Evolutionary conservation across 768 basidiomycete genomes (phyloP), one percentile per base, ranked within the genome.

Genomic region (Macrolepiota dolichaula): DNA sequence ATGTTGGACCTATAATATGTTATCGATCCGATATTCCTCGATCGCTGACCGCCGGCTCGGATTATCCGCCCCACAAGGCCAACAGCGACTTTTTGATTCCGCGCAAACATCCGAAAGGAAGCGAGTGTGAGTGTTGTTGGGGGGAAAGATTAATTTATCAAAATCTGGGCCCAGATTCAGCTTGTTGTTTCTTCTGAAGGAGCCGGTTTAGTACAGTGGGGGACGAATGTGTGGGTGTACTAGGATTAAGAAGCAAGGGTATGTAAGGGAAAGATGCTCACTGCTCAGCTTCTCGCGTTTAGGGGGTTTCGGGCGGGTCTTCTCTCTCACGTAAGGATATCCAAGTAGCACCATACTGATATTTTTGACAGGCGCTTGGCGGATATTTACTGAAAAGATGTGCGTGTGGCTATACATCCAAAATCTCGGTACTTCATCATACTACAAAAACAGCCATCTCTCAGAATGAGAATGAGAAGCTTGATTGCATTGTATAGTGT

Each of bases 1-100:
- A n/a, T n/a, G n/a, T 32, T 3, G 29, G 3, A 7, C 29, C 29
- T 7, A 32, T 3, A 32, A 7, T 46, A n/a, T 36, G 57, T 50
- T 57, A 57, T 57, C 57, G 49, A 50, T 50, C 57, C 57, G 37
- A 50, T 22, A 37, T 38, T 19, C 44, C 29, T 57, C 36, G 35
- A 57, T 57, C 32, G 46, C 47, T 37, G 19, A 9, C 57, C 49
- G 49, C 57, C 47, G 46, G 47, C 35, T 49, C 57, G 46, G 35
- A 36, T 50, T 50, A 51, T 38, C 57, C 57, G 57, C 24, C 47
- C 47, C 22, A 54, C 35, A 24, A 32, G 3, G 7, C 29, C 29
- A 3, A 32, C 7, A 32, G n/a, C n/a, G n/a, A 32, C 29, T 32
- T 32, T 7, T 7, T 32, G 29, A 32, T 36, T 25, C 19, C 25